Evolutionary conservation across 352 stramenopile genomes (phyloP), one percentile per base, ranked within the genome.

Genomic region (Pythium brachiatum): DNA sequence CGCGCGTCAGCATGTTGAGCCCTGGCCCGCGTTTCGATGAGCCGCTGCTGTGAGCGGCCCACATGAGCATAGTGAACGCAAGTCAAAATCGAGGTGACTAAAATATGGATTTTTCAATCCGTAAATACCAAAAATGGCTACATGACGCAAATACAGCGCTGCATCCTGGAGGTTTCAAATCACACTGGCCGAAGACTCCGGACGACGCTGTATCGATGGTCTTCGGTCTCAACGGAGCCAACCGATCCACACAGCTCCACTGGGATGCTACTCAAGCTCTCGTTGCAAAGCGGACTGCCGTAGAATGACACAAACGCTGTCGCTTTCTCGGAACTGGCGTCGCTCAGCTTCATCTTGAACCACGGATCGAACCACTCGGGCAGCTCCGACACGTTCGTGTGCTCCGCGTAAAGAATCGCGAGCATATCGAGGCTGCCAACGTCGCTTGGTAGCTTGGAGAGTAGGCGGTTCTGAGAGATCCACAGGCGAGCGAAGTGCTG

Each of bases 371-470:
- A 27, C 55, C 55, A 62, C 16, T 27, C 26, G 1, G 55, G 39
- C 43, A 62, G 7, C 8, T 34, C 16, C 27, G 55, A 62, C 6
- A 62, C 43, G 29, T 62, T 62, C 21, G 55, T 62, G 29, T 43
- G 27, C 13, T 62, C 55, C 1, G 29, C 41, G 41, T 31, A 39
- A 25, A 62, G 25, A 9, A 23, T 27, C 7, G 7, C 15, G n/a
- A 53, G 43, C 3, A 8, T 41, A 1, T 21, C 25, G 18, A n/a
- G 29, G 41, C 43, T 62, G 8, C 55, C 55, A 25, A 62, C 8
- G 39, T 39, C 29, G 25, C 20, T 29, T 23, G 41, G 54, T 3
- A 60, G 25, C 26, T 26, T 6, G 2, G 54, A 39, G 7, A 62
- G 43, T 16, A 20, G 38, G 1, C 4, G 26, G 27, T 62, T 62